These are phyloP conservation scores for Chenopodium quinoa DNA, from an alignment of 148 eudicot genomes.

Conservation along the genomic window DNA sequence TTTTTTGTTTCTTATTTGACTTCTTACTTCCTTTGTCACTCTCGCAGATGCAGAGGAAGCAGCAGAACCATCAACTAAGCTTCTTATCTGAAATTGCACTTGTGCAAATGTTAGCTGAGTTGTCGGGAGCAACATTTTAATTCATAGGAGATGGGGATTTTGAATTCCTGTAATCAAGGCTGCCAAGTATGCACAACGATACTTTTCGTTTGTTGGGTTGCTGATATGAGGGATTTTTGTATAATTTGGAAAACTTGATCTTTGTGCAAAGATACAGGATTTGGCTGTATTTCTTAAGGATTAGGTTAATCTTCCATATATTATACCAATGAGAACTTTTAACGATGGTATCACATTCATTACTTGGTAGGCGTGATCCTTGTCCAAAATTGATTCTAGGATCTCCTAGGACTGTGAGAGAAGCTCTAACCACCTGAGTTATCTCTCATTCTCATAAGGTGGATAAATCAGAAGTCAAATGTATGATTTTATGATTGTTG, in stretches of 20 bases:
- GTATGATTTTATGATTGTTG: too few relatives aligned
- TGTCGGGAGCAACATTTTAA: background rate
- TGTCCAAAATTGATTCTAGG: background rate
- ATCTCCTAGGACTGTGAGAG: too few relatives aligned
- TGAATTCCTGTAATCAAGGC: background rate
- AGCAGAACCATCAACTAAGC: background rate
- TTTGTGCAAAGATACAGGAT: too few relatives aligned
- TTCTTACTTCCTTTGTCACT: background rate
- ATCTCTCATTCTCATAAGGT: too few relatives aligned
- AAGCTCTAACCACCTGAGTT: too few relatives aligned
- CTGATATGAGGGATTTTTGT: background rate
- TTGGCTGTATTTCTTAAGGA: background rate
- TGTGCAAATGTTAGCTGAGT: background rate
- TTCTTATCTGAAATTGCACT: conserved; percentile 16
- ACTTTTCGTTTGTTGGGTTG: background rate
- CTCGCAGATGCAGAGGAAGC: conserved; percentile 14
- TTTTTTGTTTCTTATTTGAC: background rate
- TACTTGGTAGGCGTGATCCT: background rate
- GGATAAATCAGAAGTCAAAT: too few relatives aligned
- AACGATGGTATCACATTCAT: background rate
- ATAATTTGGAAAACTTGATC: background rate
- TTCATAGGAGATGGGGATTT: background rate
- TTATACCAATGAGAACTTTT: background rate
- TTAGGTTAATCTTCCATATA: background rate
- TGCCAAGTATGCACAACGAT: background rate